A percentile compares a stretch with the other conserved stretches of the same genome.
Conservation (phyloP, 176 grass and related monocot species). For the Poa annua region DNA sequence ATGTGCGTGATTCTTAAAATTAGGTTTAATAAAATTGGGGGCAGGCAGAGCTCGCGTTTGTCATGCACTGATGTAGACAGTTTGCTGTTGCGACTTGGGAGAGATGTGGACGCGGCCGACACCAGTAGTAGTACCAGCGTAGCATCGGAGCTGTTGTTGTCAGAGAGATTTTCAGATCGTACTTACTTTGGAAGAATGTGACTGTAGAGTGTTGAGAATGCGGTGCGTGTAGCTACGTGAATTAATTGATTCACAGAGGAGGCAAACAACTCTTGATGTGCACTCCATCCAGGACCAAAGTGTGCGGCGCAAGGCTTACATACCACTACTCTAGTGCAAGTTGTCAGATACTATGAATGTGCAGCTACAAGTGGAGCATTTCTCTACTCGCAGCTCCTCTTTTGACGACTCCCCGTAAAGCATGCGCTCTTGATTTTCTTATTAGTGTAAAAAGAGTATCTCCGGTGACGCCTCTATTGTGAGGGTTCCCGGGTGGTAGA, state of each 20-base stretch:
- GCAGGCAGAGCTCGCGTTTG: background rate
- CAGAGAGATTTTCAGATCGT: background rate
- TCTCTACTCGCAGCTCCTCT: background rate
- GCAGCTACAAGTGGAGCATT: background rate
- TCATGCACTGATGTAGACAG: background rate
- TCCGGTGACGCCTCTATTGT: too few species aligned
- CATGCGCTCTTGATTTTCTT: background rate
- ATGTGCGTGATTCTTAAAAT: conserved; percentile 12
- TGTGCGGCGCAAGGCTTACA: background rate
- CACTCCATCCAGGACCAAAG: background rate
- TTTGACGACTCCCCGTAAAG: background rate
- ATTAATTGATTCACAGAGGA: too few species aligned
- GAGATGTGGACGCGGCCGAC: background rate
- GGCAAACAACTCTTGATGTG: background rate
- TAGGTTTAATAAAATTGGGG: background rate
- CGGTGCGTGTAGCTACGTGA: too few species aligned
- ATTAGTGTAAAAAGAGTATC: too few species aligned
- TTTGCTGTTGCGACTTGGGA: too few species aligned
- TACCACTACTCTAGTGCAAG: background rate
- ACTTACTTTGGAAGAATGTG: background rate
- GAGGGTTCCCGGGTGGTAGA: too few species aligned
- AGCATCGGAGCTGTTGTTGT: background rate
- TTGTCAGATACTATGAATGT: background rate
- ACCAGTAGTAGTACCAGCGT: background rate
- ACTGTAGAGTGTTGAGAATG: too few species aligned